Evolutionary conservation across 805 yeast genomes (phyloP), one percentile per base, ranked within the genome.

Genomic region (Saccharomycopsis capsularis): DNA sequence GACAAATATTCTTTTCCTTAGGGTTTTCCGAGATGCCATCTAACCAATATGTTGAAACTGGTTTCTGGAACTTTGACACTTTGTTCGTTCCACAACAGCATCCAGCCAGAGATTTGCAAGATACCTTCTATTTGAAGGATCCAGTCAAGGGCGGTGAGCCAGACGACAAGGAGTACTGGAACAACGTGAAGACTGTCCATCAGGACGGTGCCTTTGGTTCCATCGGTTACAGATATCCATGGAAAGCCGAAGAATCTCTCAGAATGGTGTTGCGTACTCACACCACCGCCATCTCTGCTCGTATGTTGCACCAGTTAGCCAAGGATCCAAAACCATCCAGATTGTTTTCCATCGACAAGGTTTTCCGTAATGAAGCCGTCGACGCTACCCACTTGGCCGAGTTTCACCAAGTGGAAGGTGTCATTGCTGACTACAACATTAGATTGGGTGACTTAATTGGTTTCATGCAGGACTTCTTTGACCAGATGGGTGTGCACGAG

Each of bases 1-100:
- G 99, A 71, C 95, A 90, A 68, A 91, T 93, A 63, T 93, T 93
- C 79, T 91, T 93, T 71, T 81, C 93, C 35, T 81, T 93, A 90
- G 99, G 99, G 5, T 93, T 93, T 81, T 81, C 93, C 25, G 99
- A 93, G 71, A 93, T 93, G 99, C 96, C 99, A 53, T 84, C 99
- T 23, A 91, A 91, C 68, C 96, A 91, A 68, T 93, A 90, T 65
- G 99, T 93, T 46, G 99, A 93, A 65, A 79, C 93, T 16, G 98
- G 98, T 3, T 93, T 93, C 81, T 93, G 99, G 99, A 93, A 93
- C 70, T 93, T 93, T 63, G 99, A 93, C 67, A 80, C 99, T 3
- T 76, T 93, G 61, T 93, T 72, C 61, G 99, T 93, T 48, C 99
- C 99, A 49, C 99, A 93, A 72, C 98, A 93, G 72, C 99, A 93